Conservation (phyloP, 164 flowering plant genomes). For the Litsea cubeba region DNA sequence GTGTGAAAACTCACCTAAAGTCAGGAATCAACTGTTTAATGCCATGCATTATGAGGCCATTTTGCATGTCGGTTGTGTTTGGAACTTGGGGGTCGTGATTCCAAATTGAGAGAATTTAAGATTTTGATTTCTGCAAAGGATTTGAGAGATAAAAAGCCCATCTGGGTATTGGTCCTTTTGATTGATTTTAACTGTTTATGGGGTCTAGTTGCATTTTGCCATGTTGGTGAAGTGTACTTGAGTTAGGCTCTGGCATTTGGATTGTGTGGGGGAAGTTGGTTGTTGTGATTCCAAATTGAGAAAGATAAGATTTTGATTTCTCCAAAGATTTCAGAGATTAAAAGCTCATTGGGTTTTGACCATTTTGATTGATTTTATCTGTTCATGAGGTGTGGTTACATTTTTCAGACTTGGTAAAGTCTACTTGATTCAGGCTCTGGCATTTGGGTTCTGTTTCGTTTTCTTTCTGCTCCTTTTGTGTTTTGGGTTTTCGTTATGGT, state of each 20-base stretch:
- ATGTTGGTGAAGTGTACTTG: background rate
- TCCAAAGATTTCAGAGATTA: background rate
- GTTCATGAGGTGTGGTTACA: background rate
- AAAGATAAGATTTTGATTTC: background rate
- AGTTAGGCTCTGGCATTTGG: background rate
- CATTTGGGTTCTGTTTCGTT: too few relatives aligned
- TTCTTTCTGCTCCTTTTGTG: too few relatives aligned
- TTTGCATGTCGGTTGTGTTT: slow-evolving; percentile 19
- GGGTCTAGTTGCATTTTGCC: background rate
- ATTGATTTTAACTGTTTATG: background rate
- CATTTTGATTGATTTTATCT: background rate
- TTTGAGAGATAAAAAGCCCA: background rate
- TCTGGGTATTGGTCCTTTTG: slow-evolving; percentile 5
- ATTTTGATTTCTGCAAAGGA: background rate
- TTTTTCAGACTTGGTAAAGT: background rate
- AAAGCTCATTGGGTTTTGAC: slow-evolving; percentile 6
- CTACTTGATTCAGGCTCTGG: background rate
- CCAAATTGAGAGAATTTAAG: background rate
- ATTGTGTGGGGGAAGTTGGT: background rate
- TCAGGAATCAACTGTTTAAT: slow-evolving; percentile 40
- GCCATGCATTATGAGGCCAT: slow-evolving; percentile 19
- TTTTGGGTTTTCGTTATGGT: too few relatives aligned
- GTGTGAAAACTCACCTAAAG: slow-evolving; percentile 34
- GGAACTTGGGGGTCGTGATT: slow-evolving; percentile 5
- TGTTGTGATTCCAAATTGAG: slow-evolving; percentile 6